Evolutionary conservation across 495 filamentous ascomycete species (phyloP).

Genomic region (Aspergillus egyptiacus): DNA sequence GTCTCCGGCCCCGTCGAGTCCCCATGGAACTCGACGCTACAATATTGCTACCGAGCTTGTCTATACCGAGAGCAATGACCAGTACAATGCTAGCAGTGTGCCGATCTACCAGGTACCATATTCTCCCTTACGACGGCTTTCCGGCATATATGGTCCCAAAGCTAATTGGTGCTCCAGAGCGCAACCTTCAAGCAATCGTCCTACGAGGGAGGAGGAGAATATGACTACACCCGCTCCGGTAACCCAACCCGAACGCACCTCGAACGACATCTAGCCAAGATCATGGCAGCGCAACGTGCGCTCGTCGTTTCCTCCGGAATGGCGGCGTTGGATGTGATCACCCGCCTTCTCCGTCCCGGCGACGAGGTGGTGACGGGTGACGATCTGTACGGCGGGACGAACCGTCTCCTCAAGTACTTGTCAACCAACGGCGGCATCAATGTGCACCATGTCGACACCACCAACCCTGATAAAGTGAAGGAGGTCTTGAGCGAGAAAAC

Average conservation of each 20-base stretch:
- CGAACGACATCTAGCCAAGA: constrained; percentile 95
- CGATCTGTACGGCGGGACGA: constrained; percentile 93
- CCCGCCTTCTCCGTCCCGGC: constrained; percentile 83
- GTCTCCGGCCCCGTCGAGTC: constrained; percentile 89
- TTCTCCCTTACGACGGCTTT: not conserved
- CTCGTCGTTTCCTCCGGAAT: constrained; percentile 94
- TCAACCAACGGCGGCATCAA: constrained; percentile 79
- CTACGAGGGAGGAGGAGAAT: constrained; percentile 69
- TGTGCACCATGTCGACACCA: constrained; percentile 96
- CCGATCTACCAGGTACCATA: constrained; percentile 80
- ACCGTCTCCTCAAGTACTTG: constrained; percentile 88
- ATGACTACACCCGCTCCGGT: constrained; percentile 96
- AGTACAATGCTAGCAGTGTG: constrained; percentile 90
- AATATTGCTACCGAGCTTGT: constrained; percentile 93
- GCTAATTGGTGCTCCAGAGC: constrained; percentile 49
- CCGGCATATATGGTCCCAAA: not conserved
- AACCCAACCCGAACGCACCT: constrained; percentile 96
- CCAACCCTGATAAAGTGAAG: constrained; percentile 58
- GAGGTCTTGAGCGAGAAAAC: constrained; percentile 71
- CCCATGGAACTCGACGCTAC: constrained; percentile 75
- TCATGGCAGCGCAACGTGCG: constrained; percentile 89
- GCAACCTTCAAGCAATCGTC: constrained; percentile 97
- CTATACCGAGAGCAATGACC: constrained; percentile 89
- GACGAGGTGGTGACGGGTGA: constrained; percentile 97
- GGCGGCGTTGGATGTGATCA: constrained; percentile 95